These are phyloP conservation scores for Citrus medica DNA, from an alignment of 345 rosid genomes.

Conservation along the genomic window DNA sequence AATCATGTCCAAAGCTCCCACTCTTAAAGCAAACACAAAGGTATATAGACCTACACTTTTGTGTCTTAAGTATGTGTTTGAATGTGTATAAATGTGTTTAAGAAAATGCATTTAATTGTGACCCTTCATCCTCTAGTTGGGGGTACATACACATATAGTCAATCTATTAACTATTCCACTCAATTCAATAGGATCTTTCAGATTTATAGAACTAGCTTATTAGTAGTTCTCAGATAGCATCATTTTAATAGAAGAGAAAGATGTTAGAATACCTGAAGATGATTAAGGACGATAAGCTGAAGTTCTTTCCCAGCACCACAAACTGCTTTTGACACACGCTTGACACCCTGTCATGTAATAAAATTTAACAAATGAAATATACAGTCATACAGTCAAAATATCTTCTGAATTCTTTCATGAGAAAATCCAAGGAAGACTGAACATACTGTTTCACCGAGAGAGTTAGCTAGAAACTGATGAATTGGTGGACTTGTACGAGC, in stretches of 20 bases:
- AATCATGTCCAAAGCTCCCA: neutral
- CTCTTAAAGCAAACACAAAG: neutral
- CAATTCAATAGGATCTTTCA: constrained; percentile 1
- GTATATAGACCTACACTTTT: neutral
- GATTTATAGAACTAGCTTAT: neutral
- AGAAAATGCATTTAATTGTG: neutral
- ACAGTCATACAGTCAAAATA: neutral
- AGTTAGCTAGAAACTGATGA: constrained; percentile 84
- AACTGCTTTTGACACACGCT: constrained; percentile 78
- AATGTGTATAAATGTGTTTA: neutral
- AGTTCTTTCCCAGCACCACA: constrained; percentile 94
- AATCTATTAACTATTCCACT: constrained; percentile 1
- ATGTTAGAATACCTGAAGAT: constrained; percentile 66
- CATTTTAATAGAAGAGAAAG: constrained; percentile 11
- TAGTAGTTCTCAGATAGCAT: constrained; percentile 2
- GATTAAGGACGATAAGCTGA: constrained; percentile 74
- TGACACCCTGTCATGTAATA: constrained; percentile 59
- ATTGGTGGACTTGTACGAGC: constrained; percentile 86
- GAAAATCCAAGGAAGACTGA: constrained; percentile 18
- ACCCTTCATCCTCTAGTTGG: neutral
- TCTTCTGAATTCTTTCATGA: neutral
- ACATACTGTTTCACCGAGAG: constrained; percentile 83
- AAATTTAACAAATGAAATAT: constrained; percentile 13
- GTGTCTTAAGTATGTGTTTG: neutral
- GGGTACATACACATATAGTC: neutral